Evolutionary conservation across 2,329 filamentous ascomycete genomes (phyloP), one percentile per base, ranked within the genome.

Genomic region (Xylaria sp.): DNA sequence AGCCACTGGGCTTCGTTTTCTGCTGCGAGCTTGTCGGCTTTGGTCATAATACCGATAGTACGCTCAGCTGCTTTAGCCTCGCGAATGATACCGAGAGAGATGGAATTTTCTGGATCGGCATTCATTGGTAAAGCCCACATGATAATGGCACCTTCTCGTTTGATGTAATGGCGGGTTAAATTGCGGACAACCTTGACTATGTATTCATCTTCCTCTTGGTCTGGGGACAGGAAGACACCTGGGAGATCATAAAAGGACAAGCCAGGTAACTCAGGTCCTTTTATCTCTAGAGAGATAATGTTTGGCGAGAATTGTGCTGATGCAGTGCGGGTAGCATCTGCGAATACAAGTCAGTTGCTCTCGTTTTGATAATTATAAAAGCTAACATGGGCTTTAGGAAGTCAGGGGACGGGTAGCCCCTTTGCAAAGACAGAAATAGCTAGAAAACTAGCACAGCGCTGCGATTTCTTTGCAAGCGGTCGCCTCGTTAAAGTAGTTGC

Each of bases 201-300:
- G 63, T 92, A 92, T 10, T 86, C 83, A 17, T 94, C 89, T 2
- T 87, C 82, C 7, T 86, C 85, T 7, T 88, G 83, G 1, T 88
- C 87, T 0, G 90, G 85, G 7, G 90, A 90, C 22, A 89, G 88
- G 68, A 97, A 95, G 0, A 96, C 88, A 0, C 94, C 94, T 0
- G 94, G 94, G 0, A 97, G 83, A 67, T 97, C 94, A 67, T 92
- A 95, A 72, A 97, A 96, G 0, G 90, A 93, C 0, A 97, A 77
- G 5, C 92, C 89, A 0, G 92, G 90, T 0, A 95, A 84, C 0
- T 83, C 84, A 0, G 91, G 91, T 0, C 90, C 91, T 0, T 88
- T 88, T 29, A 97, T 93, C 59, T 93, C 87, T 0, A 97, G 81
- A 0, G 89, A 86, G 0, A 97, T 89, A 0, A 94, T 85, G 70